Evolutionary conservation across 176 grass and related monocot species (phyloP).

Genomic region (Puccinellia tenuiflora): DNA sequence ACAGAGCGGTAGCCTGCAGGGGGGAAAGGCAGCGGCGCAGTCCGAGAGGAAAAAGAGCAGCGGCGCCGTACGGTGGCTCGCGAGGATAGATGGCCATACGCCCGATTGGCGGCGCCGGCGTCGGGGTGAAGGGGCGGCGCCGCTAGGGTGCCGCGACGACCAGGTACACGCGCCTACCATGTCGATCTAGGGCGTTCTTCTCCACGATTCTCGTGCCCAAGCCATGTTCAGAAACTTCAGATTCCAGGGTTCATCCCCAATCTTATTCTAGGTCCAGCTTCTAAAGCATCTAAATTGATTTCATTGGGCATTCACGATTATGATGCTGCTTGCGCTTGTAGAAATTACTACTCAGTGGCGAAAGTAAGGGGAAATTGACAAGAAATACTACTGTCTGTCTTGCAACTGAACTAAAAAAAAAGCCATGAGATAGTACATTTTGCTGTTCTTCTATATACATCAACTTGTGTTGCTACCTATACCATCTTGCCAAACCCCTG

Average conservation of each 20-base stretch:
- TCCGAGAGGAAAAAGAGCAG: no score
- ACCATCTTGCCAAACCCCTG: not conserved
- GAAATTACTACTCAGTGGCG: no score
- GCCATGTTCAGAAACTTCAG: not conserved
- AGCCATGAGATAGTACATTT: not conserved
- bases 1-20: no score
- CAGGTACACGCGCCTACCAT: not conserved
- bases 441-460: not conserved
- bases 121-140: not conserved
- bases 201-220: not conserved
- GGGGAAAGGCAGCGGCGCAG: no score
- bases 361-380: no score
- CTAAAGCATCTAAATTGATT: not conserved
- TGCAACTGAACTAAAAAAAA: not conserved
- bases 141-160: not conserved
- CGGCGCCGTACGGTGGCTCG: no score
- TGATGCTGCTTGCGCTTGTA: no score
- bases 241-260: not conserved
- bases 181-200: not conserved
- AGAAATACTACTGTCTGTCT: no score
- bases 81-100: no score
- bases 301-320: not conserved
- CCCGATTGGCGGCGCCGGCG: no score
- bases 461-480: not conserved
- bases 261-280: not conserved